Conservation (phyloP, 176 grass and related monocot species). For the Triticum turgidum region DNA sequence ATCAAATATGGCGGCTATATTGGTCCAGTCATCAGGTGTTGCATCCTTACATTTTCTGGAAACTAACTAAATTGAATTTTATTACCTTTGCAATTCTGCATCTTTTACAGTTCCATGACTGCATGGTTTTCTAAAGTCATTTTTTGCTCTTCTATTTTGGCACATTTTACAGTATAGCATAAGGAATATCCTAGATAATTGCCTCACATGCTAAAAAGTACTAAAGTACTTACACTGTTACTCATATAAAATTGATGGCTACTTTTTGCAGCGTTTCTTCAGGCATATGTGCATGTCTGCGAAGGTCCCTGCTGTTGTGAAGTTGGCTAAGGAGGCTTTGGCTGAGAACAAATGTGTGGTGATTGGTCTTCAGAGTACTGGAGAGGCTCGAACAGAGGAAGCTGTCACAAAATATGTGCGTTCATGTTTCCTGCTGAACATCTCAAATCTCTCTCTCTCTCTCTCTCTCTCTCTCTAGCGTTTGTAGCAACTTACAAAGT, state of each 20-base stretch:
- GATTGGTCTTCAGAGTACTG: slow-evolving; percentile 98
- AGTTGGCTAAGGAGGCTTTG: slow-evolving; percentile 76
- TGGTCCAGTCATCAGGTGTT: slow-evolving; percentile 99
- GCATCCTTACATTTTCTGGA: slow-evolving; percentile 23
- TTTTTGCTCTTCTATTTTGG: slow-evolving; percentile 2
- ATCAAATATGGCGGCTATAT: slow-evolving; percentile 90
- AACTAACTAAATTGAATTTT: slow-evolving; percentile 24
- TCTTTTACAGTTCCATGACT: slow-evolving; percentile 27
- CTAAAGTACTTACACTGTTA: neutral
- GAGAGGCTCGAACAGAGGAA: slow-evolving; percentile 97
- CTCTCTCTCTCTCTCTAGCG: neutral
- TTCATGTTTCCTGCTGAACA: slow-evolving; percentile 27
- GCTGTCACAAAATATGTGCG: slow-evolving; percentile 95
- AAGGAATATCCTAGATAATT: slow-evolving; percentile 13
- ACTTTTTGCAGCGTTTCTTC: slow-evolving; percentile 85
- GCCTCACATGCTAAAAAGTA: neutral
- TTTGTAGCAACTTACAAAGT: neutral
- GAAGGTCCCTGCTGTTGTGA: slow-evolving; percentile 86
- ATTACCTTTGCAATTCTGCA: slow-evolving; percentile 5
- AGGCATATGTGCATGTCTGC: slow-evolving; percentile 99
- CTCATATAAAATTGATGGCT: slow-evolving; percentile 37
- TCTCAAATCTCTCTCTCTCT: neutral
- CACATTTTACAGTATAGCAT: slow-evolving; percentile 26
- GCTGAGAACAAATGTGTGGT: slow-evolving; percentile 88
- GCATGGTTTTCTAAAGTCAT: slow-evolving; percentile 31